Percentiles rank a stretch among this genome's conserved stretches.
phyloP scores from a whole-genome alignment of 148 eudicot species.

The Salicornia ramosissima region DNA sequence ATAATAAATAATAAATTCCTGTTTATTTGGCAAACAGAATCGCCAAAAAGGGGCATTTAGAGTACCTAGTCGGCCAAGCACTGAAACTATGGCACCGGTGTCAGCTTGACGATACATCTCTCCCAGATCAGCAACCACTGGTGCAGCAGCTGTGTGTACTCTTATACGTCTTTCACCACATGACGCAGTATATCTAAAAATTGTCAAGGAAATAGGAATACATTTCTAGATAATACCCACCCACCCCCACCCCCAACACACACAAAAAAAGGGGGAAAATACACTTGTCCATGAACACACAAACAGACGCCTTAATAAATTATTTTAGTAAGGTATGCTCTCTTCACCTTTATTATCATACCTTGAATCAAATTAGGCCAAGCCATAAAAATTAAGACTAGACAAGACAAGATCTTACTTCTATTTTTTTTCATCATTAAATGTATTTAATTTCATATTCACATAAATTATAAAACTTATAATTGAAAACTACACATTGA shows the following conservation, averaged over 20 bases:
- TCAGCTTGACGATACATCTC: slow-evolving; percentile 96
- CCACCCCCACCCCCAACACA: not conserved
- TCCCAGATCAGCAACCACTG: slow-evolving; percentile 83
- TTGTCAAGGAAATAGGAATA: slow-evolving; percentile 39
- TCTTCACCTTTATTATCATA: too few relatives aligned
- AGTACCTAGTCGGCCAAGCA: slow-evolving; percentile 82
- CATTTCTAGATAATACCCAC: not conserved
- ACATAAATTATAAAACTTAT: too few relatives aligned
- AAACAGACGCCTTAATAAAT: not conserved
- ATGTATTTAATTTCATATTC: too few relatives aligned
- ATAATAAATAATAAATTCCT: not conserved
- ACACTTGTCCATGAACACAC: not conserved
- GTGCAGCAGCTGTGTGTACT: slow-evolving; percentile 94
- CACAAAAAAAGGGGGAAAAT: too few relatives aligned
- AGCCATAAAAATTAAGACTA: too few relatives aligned
- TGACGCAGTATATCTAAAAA: slow-evolving; percentile 81
- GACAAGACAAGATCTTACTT: too few relatives aligned
- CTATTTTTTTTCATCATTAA: too few relatives aligned
- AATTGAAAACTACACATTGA: too few relatives aligned
- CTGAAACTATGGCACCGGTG: slow-evolving; percentile 81
- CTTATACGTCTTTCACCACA: slow-evolving; percentile 99
- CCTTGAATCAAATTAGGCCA: too few relatives aligned
- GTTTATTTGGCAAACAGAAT: too few relatives aligned
- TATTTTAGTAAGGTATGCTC: too few relatives aligned
- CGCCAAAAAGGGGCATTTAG: not conserved